Evolutionary conservation across 192 early-diverging fungal genomes (phyloP), one percentile per base, ranked within the genome.

Genomic region (Funneliformis geosporum): DNA sequence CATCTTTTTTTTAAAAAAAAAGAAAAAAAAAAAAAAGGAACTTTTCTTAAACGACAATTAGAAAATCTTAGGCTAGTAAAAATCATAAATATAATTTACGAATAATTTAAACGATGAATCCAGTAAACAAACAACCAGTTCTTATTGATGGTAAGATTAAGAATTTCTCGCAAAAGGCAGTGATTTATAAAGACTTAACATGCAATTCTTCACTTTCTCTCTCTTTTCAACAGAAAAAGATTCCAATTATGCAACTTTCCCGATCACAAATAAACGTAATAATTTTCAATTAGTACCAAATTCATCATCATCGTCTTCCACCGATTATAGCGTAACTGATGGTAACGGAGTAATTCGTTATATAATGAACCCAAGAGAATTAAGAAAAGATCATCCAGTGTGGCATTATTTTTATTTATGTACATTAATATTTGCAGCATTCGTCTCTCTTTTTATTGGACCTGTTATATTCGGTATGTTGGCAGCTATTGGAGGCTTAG

Each of bases 381-480:
- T 79, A 38, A 66, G 77, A 59, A 33, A 68, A 25, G 66, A 68
- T n/a, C 77, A 79, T 69, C 64, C 43, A 70, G 50, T 79, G 8
- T 79, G 65, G 77, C 77, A 79, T 60, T 79, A 79, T 38, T 47
- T 55, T 60, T 79, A 79, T 60, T 14, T 79, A 9, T 66, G 60
- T 25, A 38, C 59, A 21, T 60, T 79, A 39, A 59, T 79, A 33
- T 55, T 67, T 33, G 66, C 46, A 2, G 77, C 77, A 7, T 79
- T 79, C 23, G 18, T 67, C 5, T 59, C 77, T 46, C n/a, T 79
- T 23, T 79, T 79, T 55, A 79, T 79, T 60, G 66, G 65, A 12
- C 77, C 77, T 27, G 77, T 79, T 9, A 39, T 79, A 10, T 79
- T 79, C 38, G 77, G 66, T 38, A 79, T 79, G 77, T 38, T 79